These are phyloP conservation scores for Simmondsia chinensis DNA, from an alignment of 148 eudicot genomes.

Conservation along the genomic window DNA sequence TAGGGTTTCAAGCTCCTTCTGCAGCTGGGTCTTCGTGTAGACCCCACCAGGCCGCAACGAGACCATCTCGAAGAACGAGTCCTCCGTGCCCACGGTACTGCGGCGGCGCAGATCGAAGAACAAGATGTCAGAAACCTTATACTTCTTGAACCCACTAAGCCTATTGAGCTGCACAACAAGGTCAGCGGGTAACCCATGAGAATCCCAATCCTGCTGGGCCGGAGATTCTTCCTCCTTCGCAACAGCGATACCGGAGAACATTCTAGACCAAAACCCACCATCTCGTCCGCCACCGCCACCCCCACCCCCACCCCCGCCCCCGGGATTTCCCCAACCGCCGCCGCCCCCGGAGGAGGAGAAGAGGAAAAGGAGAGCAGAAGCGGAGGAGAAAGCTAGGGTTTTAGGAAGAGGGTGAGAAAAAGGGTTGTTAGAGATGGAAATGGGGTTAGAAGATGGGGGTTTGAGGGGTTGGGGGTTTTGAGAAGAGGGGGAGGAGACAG, in stretches of 20 bases:
- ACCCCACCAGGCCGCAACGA: slow-evolving; percentile 59
- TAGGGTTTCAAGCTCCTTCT: slow-evolving; percentile 75
- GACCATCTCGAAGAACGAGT: slow-evolving; percentile 83
- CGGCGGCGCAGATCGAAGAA: slow-evolving; percentile 42
- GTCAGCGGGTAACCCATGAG: slow-evolving; percentile 76
- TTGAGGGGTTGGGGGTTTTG: slow-evolving; percentile 9
- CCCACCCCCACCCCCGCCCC: slow-evolving; percentile 25
- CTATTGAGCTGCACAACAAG: slow-evolving; percentile 53
- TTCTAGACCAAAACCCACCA: slow-evolving; percentile 42
- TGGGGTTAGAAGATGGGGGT: slow-evolving; percentile 2
- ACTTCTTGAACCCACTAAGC: slow-evolving; percentile 71
- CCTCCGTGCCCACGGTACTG: slow-evolving; percentile 50
- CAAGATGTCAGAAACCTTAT: slow-evolving; percentile 57
- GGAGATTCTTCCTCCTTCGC: slow-evolving; percentile 46
- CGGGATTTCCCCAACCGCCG: too few relatives aligned
- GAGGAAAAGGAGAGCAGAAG: slow-evolving; percentile 20
- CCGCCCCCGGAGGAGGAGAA: slow-evolving; percentile 16
- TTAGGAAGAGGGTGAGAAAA: slow-evolving; percentile 13
- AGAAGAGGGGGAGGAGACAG: slow-evolving; percentile 18
- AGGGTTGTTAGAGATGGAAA: too few relatives aligned
- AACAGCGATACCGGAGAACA: slow-evolving; percentile 32
- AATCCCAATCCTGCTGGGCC: slow-evolving; percentile 46
- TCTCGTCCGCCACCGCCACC: slow-evolving; percentile 31
- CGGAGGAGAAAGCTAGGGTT: slow-evolving; percentile 28
- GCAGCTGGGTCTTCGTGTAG: slow-evolving; percentile 76